Evolutionary conservation across 805 yeast genomes (phyloP).

Genomic region (Kazachstania taianensis): DNA sequence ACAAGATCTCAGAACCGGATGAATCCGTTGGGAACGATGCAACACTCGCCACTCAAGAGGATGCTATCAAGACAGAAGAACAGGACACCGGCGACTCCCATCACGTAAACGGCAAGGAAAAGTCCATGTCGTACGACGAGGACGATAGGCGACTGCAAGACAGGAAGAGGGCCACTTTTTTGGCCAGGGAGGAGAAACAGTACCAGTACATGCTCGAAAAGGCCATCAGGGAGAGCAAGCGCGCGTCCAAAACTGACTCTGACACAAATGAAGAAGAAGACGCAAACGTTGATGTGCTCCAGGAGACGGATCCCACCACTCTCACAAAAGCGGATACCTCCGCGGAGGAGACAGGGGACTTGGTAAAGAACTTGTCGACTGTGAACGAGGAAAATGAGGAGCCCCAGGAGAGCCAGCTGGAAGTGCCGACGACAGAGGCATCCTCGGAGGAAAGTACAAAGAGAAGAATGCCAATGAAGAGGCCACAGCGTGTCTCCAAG

Average conservation of each 20-base stretch:
- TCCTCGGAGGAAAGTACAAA: background rate
- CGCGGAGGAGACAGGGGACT: background rate
- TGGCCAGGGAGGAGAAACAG: slow-evolving; percentile 36
- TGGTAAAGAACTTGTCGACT: background rate
- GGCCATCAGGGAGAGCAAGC: slow-evolving; percentile 33
- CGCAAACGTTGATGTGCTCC: background rate
- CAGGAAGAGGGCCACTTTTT: slow-evolving; percentile 31
- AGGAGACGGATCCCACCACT: background rate
- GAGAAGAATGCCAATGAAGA: slow-evolving; percentile 2
- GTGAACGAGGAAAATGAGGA: slow-evolving; percentile 6
- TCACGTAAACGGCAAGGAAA: slow-evolving; percentile 7
- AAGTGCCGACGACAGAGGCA: background rate
- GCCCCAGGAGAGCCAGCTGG: slow-evolving; percentile 5
- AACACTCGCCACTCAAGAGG: background rate
- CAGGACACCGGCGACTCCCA: slow-evolving; percentile 11
- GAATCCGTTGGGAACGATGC: slow-evolving; percentile 4
- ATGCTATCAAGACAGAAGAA: slow-evolving; percentile 2
- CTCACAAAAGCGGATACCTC: background rate
- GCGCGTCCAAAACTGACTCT: slow-evolving; percentile 24
- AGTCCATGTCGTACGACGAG: slow-evolving; percentile 12
- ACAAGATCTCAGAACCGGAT: background rate
- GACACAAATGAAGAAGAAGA: slow-evolving; percentile 1
- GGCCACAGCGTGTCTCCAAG: slow-evolving; percentile 10
- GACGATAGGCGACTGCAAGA: slow-evolving; percentile 22
- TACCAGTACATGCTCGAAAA: slow-evolving; percentile 34